Evolutionary conservation across 768 basidiomycete species (phyloP).

Genomic region (Pulveroboletus sp.): DNA sequence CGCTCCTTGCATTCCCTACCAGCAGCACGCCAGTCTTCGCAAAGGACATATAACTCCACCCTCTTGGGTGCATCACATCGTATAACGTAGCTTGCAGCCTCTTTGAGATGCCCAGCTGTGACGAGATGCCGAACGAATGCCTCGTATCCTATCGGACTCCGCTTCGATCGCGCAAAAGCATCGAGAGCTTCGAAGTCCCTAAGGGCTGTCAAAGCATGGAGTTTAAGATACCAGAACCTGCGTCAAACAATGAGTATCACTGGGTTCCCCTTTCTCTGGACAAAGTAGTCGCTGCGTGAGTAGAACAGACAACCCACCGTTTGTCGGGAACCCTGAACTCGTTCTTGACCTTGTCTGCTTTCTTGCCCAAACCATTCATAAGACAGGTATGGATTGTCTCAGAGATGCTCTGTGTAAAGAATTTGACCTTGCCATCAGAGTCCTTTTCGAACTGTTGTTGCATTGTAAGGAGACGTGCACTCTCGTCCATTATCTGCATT

Average conservation of each 20-base stretch:
- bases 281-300: background rate
- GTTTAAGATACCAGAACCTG: conserved; percentile 93
- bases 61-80: conserved; percentile 82
- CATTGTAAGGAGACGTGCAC: conserved; percentile 60
- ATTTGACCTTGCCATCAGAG: conserved; percentile 65
- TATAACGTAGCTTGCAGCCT: conserved; percentile 74
- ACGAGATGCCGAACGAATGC: conserved; percentile 80
- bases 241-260: background rate
- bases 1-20: conserved; percentile 88
- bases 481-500: conserved; percentile 88
- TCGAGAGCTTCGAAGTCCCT: conserved; percentile 88
- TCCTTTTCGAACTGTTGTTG: conserved; percentile 92
- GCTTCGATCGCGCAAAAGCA: conserved; percentile 76
- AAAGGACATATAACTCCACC: conserved; percentile 83
- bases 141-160: conserved; percentile 95
- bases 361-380: conserved; percentile 74
- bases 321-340: conserved; percentile 97
- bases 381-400: conserved; percentile 81
- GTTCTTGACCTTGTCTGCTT: conserved; percentile 81
- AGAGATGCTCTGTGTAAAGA: conserved; percentile 83
- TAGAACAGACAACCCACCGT: conserved; percentile 47
- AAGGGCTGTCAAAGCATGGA: conserved; percentile 74
- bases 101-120: conserved; percentile 65
- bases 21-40: conserved; percentile 86
- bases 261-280: background rate